Evolutionary conservation across 139 green algal genomes (phyloP).

Genomic region (Limnomonas spitsbergensis): DNA sequence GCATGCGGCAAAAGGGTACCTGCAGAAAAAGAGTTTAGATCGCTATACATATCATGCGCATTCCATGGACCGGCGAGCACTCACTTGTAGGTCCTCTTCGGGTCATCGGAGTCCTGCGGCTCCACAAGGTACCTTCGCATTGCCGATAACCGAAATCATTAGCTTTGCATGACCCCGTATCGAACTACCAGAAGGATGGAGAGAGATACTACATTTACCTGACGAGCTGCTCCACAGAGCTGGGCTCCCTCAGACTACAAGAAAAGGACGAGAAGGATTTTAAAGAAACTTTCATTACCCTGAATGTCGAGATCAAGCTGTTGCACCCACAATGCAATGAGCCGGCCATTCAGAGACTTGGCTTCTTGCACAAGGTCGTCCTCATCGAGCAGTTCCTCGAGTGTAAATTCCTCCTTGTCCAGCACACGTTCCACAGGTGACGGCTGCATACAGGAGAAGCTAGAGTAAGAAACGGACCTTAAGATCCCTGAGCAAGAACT

Average conservation of each 20-base stretch:
- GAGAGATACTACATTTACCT: constrained; percentile 32
- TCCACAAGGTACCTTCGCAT: constrained; percentile 66
- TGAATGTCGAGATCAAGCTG: too few relatives aligned
- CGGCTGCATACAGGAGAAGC: not conserved
- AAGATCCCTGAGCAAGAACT: too few relatives aligned
- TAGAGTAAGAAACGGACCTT: not conserved
- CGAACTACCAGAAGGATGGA: too few relatives aligned
- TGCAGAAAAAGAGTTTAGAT: constrained; percentile 22
- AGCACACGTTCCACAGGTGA: constrained; percentile 73
- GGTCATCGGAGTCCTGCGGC: constrained; percentile 58
- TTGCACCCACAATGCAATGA: constrained; percentile 75
- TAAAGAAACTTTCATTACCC: not conserved
- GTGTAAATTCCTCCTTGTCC: constrained; percentile 81
- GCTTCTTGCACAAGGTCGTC: constrained; percentile 94
- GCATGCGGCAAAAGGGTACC: constrained; percentile 92
- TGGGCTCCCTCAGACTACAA: constrained; percentile 62
- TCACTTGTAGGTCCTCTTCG: constrained; percentile 75
- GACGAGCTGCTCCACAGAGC: constrained; percentile 75
- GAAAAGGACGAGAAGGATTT: not conserved
- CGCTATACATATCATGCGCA: too few relatives aligned
- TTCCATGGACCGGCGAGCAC: not conserved
- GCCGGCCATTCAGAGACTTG: constrained; percentile 82
- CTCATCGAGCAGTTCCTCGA: constrained; percentile 93
- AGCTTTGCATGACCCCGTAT: too few relatives aligned
- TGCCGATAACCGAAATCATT: too few relatives aligned